These are phyloP conservation scores for Zymoseptoria tritici DNA, from an alignment of 2,329 filamentous ascomycete species.

Conservation along the genomic window DNA sequence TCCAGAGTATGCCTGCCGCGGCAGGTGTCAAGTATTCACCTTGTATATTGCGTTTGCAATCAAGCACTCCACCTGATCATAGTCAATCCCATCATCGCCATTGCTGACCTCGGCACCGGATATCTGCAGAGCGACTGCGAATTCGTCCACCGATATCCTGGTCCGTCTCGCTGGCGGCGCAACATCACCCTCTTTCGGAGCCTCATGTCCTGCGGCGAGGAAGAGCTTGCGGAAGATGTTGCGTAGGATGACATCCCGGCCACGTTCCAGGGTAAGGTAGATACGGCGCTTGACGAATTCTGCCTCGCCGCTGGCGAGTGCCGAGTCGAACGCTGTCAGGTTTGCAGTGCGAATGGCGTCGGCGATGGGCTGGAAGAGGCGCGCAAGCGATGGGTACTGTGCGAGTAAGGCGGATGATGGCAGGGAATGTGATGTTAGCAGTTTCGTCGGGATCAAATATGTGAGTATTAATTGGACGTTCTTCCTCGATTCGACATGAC, in stretches of 20 bases:
- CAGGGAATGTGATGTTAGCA: constrained; percentile 78
- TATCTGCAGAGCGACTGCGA: constrained; percentile 74
- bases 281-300: constrained; percentile 90
- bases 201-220: constrained; percentile 72
- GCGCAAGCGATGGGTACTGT: constrained; percentile 67
- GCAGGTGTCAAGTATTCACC: constrained; percentile 43
- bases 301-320: constrained; percentile 74
- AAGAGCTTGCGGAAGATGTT: constrained; percentile 92
- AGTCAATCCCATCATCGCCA: constrained; percentile 61
- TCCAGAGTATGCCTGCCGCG: constrained; percentile 6
- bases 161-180: constrained; percentile 59
- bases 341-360: constrained; percentile 75
- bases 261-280: constrained; percentile 87
- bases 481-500: constrained; percentile 59
- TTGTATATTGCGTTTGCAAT: constrained; percentile 98
- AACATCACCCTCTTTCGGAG: constrained; percentile 55
- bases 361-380: constrained; percentile 70
- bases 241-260: constrained; percentile 81
- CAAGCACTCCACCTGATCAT: constrained; percentile 91
- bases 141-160: constrained; percentile 74
- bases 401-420: constrained; percentile 65
- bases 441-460: constrained; percentile 87
- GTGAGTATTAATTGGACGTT: constrained; percentile 92
- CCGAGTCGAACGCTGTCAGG: constrained; percentile 73
- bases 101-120: constrained; percentile 45